These are phyloP conservation scores for Steccherinum ochraceum DNA, from an alignment of 768 basidiomycete genomes.

Conservation along the genomic window DNA sequence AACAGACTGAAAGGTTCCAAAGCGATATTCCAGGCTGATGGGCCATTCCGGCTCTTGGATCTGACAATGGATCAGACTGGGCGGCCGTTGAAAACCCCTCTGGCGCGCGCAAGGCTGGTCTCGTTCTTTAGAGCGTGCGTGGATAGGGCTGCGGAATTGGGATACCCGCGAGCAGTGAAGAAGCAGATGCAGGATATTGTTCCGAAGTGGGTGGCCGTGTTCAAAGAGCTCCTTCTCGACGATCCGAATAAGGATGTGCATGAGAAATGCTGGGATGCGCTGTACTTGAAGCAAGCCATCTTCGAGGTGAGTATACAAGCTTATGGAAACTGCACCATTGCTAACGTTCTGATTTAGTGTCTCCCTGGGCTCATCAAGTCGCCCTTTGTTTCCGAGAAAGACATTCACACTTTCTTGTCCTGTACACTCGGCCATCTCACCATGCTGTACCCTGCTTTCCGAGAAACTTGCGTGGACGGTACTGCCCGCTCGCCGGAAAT, in stretches of 20 bases:
- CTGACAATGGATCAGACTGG: background rate
- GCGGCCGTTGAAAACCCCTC: background rate
- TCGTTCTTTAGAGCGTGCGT: background rate
- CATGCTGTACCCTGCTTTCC: background rate
- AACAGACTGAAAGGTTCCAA: background rate
- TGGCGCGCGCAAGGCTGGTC: background rate
- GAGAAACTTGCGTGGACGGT: background rate
- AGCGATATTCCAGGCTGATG: too few species aligned
- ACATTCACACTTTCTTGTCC: background rate
- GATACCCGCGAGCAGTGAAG: background rate
- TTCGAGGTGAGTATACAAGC: background rate
- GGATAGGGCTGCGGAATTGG: background rate
- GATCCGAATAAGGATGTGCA: background rate
- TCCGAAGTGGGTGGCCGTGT: background rate
- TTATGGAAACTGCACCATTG: background rate
- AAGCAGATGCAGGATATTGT: background rate
- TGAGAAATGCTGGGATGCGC: background rate
- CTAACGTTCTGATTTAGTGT: background rate
- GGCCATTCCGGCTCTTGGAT: background rate
- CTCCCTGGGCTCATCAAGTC: background rate
- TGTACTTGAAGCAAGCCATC: background rate
- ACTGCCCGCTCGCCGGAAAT: background rate
- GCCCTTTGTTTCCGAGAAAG: background rate
- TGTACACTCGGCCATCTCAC: background rate
- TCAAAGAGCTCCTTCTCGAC: background rate